Percentiles rank a stretch among this genome's conserved stretches.
These are phyloP conservation scores for Colletotrichum sp. DNA, from an alignment of 2,329 filamentous ascomycete genomes.

Conservation along the genomic window DNA sequence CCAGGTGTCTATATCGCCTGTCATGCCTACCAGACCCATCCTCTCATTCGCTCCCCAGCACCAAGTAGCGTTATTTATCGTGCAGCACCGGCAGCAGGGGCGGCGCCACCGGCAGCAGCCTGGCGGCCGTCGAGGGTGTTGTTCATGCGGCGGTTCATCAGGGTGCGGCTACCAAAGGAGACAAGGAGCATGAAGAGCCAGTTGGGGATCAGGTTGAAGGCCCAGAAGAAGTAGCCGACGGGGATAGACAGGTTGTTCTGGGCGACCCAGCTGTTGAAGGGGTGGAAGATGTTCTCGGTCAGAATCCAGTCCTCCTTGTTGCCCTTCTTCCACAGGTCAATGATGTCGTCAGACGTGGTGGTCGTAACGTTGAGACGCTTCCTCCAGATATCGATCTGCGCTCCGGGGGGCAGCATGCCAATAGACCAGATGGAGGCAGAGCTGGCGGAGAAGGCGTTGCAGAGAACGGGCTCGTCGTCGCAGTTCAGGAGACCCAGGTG, in stretches of 20 bases:
- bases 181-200: slow-evolving; percentile 82
- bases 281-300: slow-evolving; percentile 74
- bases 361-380: slow-evolving; percentile 74
- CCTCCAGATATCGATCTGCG: slow-evolving; percentile 67
- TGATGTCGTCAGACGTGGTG: slow-evolving; percentile 67
- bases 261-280: slow-evolving; percentile 72
- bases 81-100: slow-evolving; percentile 1
- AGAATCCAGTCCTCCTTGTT: slow-evolving; percentile 47
- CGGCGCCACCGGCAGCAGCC: background rate
- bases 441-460: slow-evolving; percentile 73
- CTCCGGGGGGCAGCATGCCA: slow-evolving; percentile 68
- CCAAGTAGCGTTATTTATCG: background rate
- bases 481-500: slow-evolving; percentile 76
- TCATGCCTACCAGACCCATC: background rate
- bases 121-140: slow-evolving; percentile 2
- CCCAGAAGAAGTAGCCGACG: slow-evolving; percentile 71
- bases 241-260: slow-evolving; percentile 67
- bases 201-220: slow-evolving; percentile 69
- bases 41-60: background rate
- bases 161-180: slow-evolving; percentile 73
- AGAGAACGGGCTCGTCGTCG: slow-evolving; percentile 75
- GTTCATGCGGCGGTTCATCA: slow-evolving; percentile 60
- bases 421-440: slow-evolving; percentile 72
- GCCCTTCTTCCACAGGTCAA: slow-evolving; percentile 59
- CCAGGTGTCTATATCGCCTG: background rate